A percentile compares a stretch with the other conserved stretches of the same genome.
Evolutionary conservation across 176 grass and related monocot genomes (phyloP).

Genomic region (Dactylis glomerata): DNA sequence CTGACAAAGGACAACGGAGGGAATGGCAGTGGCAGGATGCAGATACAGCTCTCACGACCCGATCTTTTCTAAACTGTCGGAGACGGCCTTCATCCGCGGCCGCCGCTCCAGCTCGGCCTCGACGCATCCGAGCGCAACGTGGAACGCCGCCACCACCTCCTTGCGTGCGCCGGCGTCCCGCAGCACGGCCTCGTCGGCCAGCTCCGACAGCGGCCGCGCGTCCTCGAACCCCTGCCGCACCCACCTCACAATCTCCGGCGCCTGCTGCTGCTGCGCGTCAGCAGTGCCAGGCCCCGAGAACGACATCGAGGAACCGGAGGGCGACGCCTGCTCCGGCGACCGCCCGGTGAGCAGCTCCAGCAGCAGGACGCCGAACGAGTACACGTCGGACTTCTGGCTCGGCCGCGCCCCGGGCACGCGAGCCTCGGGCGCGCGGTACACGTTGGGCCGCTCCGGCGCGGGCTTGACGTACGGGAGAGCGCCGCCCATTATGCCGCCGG

Average conservation of each 20-base stretch:
- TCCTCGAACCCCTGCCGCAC: slow-evolving; percentile 63
- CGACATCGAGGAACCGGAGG: background rate
- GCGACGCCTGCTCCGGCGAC: slow-evolving; percentile 31
- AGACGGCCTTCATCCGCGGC: slow-evolving; percentile 64
- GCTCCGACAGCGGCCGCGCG: slow-evolving; percentile 74
- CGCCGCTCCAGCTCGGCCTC: slow-evolving; percentile 66
- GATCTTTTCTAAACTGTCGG: slow-evolving; percentile 71
- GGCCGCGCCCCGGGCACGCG: background rate
- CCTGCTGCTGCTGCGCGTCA: slow-evolving; percentile 6
- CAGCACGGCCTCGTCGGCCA: slow-evolving; percentile 65
- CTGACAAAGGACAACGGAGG: background rate
- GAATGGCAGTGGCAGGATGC: background rate
- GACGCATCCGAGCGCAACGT: slow-evolving; percentile 72
- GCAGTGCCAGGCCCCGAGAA: background rate
- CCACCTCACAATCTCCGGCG: slow-evolving; percentile 60
- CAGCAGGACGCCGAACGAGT: slow-evolving; percentile 68
- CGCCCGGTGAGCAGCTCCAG: slow-evolving; percentile 73
- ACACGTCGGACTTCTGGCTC: slow-evolving; percentile 72
- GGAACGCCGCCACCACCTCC: slow-evolving; percentile 78
- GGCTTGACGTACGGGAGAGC: slow-evolving; percentile 51
- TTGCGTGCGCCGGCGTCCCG: slow-evolving; percentile 66
- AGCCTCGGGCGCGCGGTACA: slow-evolving; percentile 61
- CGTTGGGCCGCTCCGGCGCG: background rate
- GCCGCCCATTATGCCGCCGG: slow-evolving; percentile 33
- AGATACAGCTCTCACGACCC: background rate